Base-by-base conservation (phyloP, 345 rosid genomes). In the Viola odorata region DNA sequence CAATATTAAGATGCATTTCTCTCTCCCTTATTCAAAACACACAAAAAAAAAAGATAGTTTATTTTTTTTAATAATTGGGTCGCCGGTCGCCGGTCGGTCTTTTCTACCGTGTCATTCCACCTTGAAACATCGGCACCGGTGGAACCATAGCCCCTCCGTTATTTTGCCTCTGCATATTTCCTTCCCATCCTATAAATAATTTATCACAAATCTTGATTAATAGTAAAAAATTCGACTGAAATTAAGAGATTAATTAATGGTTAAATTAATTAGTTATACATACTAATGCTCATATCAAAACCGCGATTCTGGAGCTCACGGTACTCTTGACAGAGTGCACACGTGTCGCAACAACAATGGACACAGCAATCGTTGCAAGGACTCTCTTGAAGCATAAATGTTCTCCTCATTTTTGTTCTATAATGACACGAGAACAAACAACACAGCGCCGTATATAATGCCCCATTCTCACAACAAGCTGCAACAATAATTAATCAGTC, bases 291-390 rank as follows among this genome's bases (percentile, higher is more conserved):
- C 77, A 80, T 80, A 57, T 85, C 85, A 11, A 73, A 82, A 7
- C 91, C 91, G 12, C 69, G 87, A 38, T 62, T 62, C 55, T 75
- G 65, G 64, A 85, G 84, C 63, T 85, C 84, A 64, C 86, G 75
- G 58, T 79, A 74, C 42, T 85, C 86, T 70, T 85, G 88, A 62
- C 84, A 81, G 13, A 83, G 70, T 3, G 86, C 86, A 69, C 84
- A 85, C 32, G 47, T 10, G 65, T 50, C 70, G 53, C 85, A 83
- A 23, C 70, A 64, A 67, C 70, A 79, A 51, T 83, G 88, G 15
- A 78, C 83, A 0, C 82, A 55, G 69, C 86, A 85, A 58, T 83
- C 91, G 0, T 70, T 71, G 60, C 77, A 77, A 4, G 91, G 88
- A 41, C 69, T 70, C 36, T 85, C 91, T 5, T 58, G 72, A 62